A percentile compares a stretch with the other conserved stretches of the same genome.
Evolutionary conservation across 2,329 filamentous ascomycete species (phyloP).

Genomic region (Phoma sp.): DNA sequence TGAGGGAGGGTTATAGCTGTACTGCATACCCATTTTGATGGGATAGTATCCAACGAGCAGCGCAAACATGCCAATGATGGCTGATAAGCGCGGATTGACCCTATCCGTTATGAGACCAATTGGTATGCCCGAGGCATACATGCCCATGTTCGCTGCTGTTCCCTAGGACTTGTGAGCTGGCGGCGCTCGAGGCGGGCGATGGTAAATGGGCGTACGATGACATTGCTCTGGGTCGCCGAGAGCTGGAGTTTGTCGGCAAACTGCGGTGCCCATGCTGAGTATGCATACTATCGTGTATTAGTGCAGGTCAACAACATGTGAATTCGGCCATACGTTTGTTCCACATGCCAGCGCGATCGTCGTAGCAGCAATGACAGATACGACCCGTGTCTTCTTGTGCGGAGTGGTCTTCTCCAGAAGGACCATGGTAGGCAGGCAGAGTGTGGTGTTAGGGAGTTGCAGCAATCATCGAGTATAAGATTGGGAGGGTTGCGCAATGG

Average conservation of each 20-base stretch:
- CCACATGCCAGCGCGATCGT: slow-evolving; percentile 87
- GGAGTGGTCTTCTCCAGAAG: slow-evolving; percentile 44
- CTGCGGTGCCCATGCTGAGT: slow-evolving; percentile 96
- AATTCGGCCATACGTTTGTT: slow-evolving; percentile 73
- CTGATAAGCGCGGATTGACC: slow-evolving; percentile 78
- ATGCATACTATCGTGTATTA: slow-evolving; percentile 77
- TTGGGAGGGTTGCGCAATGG: slow-evolving; percentile 18
- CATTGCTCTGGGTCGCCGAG: slow-evolving; percentile 89
- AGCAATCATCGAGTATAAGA: slow-evolving; percentile 10
- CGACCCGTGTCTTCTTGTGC: slow-evolving; percentile 70
- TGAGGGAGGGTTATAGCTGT: neutral
- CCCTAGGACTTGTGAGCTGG: slow-evolving; percentile 49
- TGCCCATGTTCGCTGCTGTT: slow-evolving; percentile 84
- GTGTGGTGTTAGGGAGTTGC: slow-evolving; percentile 23
- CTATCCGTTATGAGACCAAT: slow-evolving; percentile 86
- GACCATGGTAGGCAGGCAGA: slow-evolving; percentile 29
- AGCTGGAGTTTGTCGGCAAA: slow-evolving; percentile 87
- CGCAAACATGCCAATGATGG: slow-evolving; percentile 74
- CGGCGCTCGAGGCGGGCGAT: neutral
- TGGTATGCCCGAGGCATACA: slow-evolving; percentile 91
- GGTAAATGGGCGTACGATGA: slow-evolving; percentile 68
- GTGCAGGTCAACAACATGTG: slow-evolving; percentile 8
- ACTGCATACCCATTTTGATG: slow-evolving; percentile 64
- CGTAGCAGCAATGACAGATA: slow-evolving; percentile 86
- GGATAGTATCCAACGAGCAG: slow-evolving; percentile 85